phyloP scores from a whole-genome alignment of 2,329 filamentous ascomycete species.

The Cladosporium velox region DNA sequence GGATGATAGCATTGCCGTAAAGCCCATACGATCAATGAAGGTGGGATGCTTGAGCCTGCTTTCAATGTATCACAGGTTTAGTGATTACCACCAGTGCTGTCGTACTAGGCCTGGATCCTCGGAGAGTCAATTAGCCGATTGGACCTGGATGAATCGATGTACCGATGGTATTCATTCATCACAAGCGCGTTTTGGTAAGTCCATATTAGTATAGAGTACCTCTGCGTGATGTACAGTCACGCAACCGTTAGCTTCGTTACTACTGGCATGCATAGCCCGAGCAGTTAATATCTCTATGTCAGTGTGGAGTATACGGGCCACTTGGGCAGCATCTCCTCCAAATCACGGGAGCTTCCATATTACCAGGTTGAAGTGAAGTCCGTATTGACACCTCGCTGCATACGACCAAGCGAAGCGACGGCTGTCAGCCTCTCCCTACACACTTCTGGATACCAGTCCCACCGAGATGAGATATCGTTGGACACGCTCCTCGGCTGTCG shows the following conservation, averaged over 20 bases:
- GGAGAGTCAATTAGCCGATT: conserved; percentile 2
- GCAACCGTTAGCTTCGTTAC: too few relatives aligned
- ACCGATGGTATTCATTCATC: too few relatives aligned
- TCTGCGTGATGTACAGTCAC: neutral
- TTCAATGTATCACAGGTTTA: neutral
- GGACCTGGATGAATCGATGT: neutral
- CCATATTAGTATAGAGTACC: neutral
- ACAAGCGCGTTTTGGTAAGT: neutral
- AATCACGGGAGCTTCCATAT: neutral
- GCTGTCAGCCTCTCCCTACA: neutral
- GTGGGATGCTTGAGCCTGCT: neutral
- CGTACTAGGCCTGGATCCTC: neutral
- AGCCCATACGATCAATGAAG: neutral
- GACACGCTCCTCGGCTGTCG: conserved; percentile 1
- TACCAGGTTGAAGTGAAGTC: neutral
- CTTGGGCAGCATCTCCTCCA: neutral
- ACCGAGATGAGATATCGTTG: neutral
- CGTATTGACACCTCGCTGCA: neutral
- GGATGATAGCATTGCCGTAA: neutral
- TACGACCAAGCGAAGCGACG: neutral
- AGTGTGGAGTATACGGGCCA: neutral
- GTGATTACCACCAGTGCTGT: neutral
- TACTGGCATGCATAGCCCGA: neutral
- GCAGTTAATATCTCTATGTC: neutral
- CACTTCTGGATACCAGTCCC: neutral